Base-by-base conservation (phyloP, 225 moss, liverwort and hornwort genomes). In the Polytrichum formosum region DNA sequence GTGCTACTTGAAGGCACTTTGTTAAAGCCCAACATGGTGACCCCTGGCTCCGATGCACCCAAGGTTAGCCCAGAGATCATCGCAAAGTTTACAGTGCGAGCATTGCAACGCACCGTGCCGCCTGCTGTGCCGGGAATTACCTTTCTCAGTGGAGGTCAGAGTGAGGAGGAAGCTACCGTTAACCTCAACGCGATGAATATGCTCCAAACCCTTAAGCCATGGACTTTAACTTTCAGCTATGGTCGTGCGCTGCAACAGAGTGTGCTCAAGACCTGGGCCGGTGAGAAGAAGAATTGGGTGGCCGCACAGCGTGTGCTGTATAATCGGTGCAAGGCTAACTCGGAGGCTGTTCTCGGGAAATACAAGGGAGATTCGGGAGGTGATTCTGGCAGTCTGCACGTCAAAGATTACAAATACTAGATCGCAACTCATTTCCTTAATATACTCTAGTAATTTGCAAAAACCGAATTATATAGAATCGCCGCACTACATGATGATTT, bases 351-450 rank as follows among this genome's bases (percentile, higher is more conserved):
- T 61, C 69, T 87, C 2, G 86, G 86, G 1, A 83, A 76, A 28
- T 87, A 87, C 67, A 87, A 81, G 78, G 83, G 86, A 53, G 86
- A 83, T 60, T 87, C 86, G 16, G 86, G 86, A 0, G 86, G 86
- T 10, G 86, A 87, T 31, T 73, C 86, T 17, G 86, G 80, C 37
- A 87, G 73, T 5, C 83, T 87, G 28, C 74, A 80, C 20, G 78
- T 87, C 54, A 83, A 80, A 64, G 83, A 87, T 23, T 87, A 87
- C 46, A 77, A 75, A 58, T 87, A 83, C 78, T 87, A 70, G 35
- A 17, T 18, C 26, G 18, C 35, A 35, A 2, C 8, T 35, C 2
- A 7, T 33, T 33, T 33, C 2, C 35, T 35, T 35, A 35, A 35
- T 35, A 9, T 35, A 35, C 35, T 8, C 9, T 31, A 5, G 31